These are phyloP conservation scores for Haplosporangium gracile DNA, from an alignment of 192 early-diverging fungal genomes.

Conservation along the genomic window DNA sequence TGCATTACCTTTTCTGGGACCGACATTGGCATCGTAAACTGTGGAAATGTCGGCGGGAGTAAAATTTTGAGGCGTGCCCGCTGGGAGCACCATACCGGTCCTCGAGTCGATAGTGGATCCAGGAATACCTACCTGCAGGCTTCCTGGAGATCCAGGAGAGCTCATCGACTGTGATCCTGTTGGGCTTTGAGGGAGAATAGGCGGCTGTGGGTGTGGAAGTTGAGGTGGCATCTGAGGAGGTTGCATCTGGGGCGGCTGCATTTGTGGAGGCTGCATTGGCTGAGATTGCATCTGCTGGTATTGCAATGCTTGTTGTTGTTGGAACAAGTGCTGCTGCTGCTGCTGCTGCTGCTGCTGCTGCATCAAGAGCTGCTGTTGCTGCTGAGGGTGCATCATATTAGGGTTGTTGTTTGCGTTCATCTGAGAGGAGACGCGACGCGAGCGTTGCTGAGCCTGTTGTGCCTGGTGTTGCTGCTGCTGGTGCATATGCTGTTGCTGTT, in stretches of 20 bases:
- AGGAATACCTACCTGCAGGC: conserved; percentile 18
- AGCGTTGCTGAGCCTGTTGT: conserved; percentile 25
- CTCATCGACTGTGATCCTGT: conserved; percentile 31
- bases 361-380: conserved; percentile 32
- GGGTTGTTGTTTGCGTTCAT: conserved; percentile 12
- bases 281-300: conserved; percentile 44
- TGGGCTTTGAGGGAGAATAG: conserved; percentile 36
- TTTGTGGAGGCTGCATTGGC: conserved; percentile 25
- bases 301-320: conserved; percentile 46
- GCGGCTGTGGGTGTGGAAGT: conserved; percentile 25
- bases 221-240: conserved; percentile 11
- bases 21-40: conserved; percentile 39
- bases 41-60: conserved; percentile 28
- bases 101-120: conserved; percentile 22
- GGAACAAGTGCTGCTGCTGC: conserved; percentile 45
- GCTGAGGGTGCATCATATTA: conserved; percentile 27
- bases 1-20: conserved; percentile 45
- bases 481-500: conserved; percentile 18
- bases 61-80: background rate
- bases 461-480: conserved; percentile 19
- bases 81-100: conserved; percentile 3
- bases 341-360: conserved; percentile 55
- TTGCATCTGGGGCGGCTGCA: background rate
- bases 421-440: conserved; percentile 33
- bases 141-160: conserved; percentile 44